Conservation (phyloP, 345 rosid genomes). For the Rhodomyrtus tomentosa region DNA sequence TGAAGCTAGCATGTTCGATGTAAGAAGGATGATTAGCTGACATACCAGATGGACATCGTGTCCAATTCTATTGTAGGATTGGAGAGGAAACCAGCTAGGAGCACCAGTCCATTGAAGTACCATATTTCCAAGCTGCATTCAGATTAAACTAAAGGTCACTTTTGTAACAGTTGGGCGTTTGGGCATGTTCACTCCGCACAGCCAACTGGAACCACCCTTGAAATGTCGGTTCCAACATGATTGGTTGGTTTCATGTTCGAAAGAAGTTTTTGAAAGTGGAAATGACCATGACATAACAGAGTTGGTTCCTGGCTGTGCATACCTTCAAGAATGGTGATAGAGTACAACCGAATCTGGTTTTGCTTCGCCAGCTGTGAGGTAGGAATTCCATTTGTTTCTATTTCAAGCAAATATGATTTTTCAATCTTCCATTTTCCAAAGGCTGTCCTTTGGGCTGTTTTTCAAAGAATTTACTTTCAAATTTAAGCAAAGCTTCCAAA, state of each 20-base stretch:
- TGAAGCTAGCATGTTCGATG: not conserved
- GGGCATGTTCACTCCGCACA: not conserved
- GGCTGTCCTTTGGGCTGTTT: not conserved
- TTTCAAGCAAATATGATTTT: not conserved
- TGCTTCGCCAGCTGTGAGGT: not conserved
- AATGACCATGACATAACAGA: not conserved
- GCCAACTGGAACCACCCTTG: not conserved
- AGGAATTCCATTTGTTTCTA: not conserved
- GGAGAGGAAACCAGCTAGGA: slow-evolving; percentile 67
- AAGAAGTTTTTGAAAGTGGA: not conserved
- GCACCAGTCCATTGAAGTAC: slow-evolving; percentile 85
- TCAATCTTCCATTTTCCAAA: not conserved
- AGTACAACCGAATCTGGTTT: not conserved
- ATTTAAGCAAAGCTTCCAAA: not conserved
- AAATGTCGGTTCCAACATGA: not conserved
- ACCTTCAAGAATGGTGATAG: not conserved
- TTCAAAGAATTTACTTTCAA: not conserved
- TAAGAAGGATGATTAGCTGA: not conserved
- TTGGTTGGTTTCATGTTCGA: not conserved
- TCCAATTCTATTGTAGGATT: slow-evolving; percentile 63
- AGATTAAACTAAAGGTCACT: not conserved
- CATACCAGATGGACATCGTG: slow-evolving; percentile 78
- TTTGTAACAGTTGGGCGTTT: not conserved
- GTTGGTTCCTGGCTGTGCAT: not conserved
- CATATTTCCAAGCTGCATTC: slow-evolving; percentile 70